Conservation (phyloP, 805 yeast genomes). For the Lipomyces starkeyi region DNA sequence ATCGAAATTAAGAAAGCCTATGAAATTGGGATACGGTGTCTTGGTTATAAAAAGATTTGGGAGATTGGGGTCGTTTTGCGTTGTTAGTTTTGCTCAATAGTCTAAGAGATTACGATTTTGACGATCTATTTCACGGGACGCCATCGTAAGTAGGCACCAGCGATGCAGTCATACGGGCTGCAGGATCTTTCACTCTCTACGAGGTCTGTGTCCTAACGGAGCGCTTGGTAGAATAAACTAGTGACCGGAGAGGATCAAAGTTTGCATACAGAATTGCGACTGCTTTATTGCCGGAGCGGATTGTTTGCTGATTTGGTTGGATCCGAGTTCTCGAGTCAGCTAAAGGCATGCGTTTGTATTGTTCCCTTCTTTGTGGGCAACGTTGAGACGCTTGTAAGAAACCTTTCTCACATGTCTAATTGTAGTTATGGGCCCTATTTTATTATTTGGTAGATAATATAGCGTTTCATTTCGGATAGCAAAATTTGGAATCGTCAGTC, state of each 20-base stretch:
- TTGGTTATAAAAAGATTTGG: neutral
- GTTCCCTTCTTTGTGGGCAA: neutral
- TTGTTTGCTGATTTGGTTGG: neutral
- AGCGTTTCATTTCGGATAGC: too few relatives aligned
- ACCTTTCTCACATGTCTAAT: constrained; percentile 28
- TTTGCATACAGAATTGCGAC: neutral
- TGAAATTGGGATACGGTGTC: neutral
- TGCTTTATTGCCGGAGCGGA: neutral
- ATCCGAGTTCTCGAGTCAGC: constrained; percentile 12
- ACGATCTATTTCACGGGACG: neutral
- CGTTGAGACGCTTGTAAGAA: constrained; percentile 26
- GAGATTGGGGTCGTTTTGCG: neutral
- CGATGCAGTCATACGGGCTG: constrained; percentile 39
- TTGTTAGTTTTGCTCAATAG: neutral
- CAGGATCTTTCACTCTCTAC: constrained; percentile 27
- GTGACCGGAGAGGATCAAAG: neutral
- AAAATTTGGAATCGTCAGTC: too few relatives aligned
- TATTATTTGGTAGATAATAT: neutral
- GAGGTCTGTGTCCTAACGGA: constrained; percentile 37
- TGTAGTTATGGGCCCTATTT: neutral
- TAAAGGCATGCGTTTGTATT: constrained; percentile 31
- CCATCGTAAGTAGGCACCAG: constrained; percentile 20
- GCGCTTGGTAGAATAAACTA: constrained; percentile 36
- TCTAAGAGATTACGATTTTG: neutral
- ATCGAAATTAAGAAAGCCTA: neutral